phyloP scores from a whole-genome alignment of 352 stramenopile genomes.

The Aphanomyces euteiches region DNA sequence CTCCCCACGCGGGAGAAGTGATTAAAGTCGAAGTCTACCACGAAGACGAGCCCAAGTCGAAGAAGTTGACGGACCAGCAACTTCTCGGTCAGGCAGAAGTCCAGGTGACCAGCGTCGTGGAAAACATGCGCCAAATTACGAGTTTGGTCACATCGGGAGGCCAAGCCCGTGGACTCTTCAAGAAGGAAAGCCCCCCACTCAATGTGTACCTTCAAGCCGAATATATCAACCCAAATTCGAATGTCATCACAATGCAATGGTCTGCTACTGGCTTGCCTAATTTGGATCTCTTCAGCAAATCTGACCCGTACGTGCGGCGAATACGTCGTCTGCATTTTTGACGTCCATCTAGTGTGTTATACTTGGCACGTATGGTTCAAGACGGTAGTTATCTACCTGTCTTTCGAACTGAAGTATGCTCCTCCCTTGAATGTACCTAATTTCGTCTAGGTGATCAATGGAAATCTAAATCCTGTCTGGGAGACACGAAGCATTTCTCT shows the following conservation, averaged over 20 bases:
- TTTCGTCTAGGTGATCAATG: conserved; percentile 48
- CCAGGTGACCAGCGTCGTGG: background rate
- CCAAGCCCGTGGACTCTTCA: conserved; percentile 13
- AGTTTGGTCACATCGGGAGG: background rate
- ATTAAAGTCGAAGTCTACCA: conserved; percentile 28
- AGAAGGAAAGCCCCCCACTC: conserved; percentile 5
- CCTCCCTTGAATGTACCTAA: background rate
- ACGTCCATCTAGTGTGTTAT: conserved; percentile 14
- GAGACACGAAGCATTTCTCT: conserved; percentile 48
- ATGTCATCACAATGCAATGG: conserved; percentile 19
- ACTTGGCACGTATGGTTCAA: conserved; percentile 18
- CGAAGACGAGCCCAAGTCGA: conserved; percentile 3
- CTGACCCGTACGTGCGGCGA: conserved; percentile 16
- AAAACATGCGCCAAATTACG: conserved; percentile 1
- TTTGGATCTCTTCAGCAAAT: conserved; percentile 23
- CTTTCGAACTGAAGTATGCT: conserved; percentile 20
- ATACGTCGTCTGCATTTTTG: background rate
- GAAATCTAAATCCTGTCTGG: conserved; percentile 74
- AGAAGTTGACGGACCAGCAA: conserved; percentile 19
- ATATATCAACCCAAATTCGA: conserved; percentile 11
- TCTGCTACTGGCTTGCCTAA: conserved; percentile 4
- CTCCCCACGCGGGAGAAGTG: background rate
- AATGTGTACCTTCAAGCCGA: conserved; percentile 22
- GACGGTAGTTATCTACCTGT: conserved; percentile 23
- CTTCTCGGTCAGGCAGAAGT: conserved; percentile 11